Percentiles rank a stretch among this genome's conserved stretches.
Conservation (phyloP, 2,329 filamentous ascomycete genomes). For the Colletotrichum tanaceti region DNA sequence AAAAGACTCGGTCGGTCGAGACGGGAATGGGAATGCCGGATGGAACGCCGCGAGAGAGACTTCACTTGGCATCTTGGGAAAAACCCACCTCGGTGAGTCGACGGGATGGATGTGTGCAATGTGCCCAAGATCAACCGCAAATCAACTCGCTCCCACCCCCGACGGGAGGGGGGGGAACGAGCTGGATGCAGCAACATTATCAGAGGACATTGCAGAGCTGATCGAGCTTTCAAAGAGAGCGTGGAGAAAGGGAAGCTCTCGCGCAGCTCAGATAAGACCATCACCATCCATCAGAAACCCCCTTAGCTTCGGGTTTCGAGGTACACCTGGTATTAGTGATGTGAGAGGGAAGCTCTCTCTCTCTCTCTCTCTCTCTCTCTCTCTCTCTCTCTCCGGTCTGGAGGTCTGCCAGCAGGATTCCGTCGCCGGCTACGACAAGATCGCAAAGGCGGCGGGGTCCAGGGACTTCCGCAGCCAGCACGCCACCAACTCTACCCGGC, state of each 20-base stretch:
- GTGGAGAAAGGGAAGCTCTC: background rate
- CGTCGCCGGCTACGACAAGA: background rate
- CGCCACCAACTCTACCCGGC: conserved; percentile 14
- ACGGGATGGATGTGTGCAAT: background rate
- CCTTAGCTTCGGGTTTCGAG: conserved; percentile 10
- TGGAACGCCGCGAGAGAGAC: too few species aligned
- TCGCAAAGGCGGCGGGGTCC: background rate
- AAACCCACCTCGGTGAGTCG: conserved; percentile 24
- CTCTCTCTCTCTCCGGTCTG: too few species aligned
- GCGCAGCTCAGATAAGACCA: background rate
- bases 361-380: too few species aligned
- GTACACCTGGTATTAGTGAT: too few species aligned
- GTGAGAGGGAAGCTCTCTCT: background rate
- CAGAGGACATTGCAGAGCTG: background rate
- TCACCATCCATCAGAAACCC: background rate
- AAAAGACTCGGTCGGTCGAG: too few species aligned
- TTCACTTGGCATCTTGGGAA: background rate
- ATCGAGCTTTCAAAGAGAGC: background rate
- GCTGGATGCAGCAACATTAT: conserved; percentile 2
- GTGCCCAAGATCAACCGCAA: background rate
- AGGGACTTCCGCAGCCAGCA: conserved; percentile 24
- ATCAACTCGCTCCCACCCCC: background rate
- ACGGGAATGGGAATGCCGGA: background rate
- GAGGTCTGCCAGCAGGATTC: background rate
- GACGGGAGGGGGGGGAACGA: background rate